Evolutionary conservation across 352 stramenopile genomes (phyloP), one percentile per base, ranked within the genome.

Genomic region (Plasmopara viticola): DNA sequence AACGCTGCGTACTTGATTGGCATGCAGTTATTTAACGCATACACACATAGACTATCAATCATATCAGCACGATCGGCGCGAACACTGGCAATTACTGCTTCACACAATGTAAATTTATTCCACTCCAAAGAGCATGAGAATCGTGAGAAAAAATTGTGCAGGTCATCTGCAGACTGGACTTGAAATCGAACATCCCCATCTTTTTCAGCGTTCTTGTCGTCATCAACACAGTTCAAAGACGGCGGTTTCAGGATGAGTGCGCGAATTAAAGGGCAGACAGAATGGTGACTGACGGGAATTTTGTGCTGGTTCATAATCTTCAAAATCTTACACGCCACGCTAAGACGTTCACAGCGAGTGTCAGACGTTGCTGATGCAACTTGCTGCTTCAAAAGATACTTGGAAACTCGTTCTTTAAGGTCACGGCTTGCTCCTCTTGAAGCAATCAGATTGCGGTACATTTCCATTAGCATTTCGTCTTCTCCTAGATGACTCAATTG

Each of bases 1-100:
- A 90, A 65, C 17, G 80, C 80, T 13, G 74, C 75, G 48, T 90
- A 90, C 53, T 88, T 90, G 56, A 90, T 80, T 4, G 75, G 62
- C 53, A 87, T 86, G 40, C 64, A 62, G 39, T 66, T 75, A 51
- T 85, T 65, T 50, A 90, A 55, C 12, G 80, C 75, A 44, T 83
- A 71, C 3, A 70, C 70, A 38, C 87, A 68, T 2, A 88, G 51
- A 18, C 82, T 62, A 33, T 88, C 75, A 0, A 90, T 75, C 20
- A 90, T 44, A 42, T 72, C 62, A 31, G 66, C 61, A 17, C 74
- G 66, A 44, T 85, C 63, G 38, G 62, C 58, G 10, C 66, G 68
- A 41, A 87, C 66, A 20, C 69, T 64, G 50, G 67, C 66, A 39
- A 88, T 74, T 40, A 87, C 57, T 39, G 80, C 62, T 62, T 90